phyloP scores from a whole-genome alignment of 179 eudicot genomes.

The Sideroxylon spinosum region DNA sequence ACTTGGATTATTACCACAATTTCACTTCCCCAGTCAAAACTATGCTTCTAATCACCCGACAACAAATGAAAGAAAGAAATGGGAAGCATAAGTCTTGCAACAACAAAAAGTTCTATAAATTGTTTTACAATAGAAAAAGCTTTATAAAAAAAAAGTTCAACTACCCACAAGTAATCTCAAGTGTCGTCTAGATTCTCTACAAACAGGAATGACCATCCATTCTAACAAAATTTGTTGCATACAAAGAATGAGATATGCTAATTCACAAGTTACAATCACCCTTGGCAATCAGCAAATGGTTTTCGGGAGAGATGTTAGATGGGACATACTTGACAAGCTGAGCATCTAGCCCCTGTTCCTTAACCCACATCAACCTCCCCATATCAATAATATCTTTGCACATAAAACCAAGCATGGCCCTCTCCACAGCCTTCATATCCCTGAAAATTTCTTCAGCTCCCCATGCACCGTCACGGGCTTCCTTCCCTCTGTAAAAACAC shows the following conservation, averaged over 20 bases:
- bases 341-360: conserved; percentile 52
- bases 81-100: no score
- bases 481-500: conserved; percentile 31
- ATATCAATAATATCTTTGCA: conserved; percentile 94
- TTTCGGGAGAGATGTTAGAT: conserved; percentile 74
- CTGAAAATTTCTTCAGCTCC: conserved; percentile 44
- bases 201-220: no score
- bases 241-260: not conserved
- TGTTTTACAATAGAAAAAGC: no score
- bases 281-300: conserved; percentile 69
- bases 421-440: conserved; percentile 57
- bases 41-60: no score
- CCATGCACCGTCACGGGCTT: conserved; percentile 24
- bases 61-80: no score
- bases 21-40: no score
- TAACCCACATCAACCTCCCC: conserved; percentile 83
- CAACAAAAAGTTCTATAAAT: no score
- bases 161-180: no score
- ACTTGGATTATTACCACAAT: no score
- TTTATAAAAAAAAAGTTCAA: no score
- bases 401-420: conserved; percentile 83
- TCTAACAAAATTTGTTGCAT: no score
- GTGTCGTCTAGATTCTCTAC: no score
- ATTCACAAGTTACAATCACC: not conserved
- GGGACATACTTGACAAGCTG: conserved; percentile 81